Conservation (phyloP, 148 eudicot species). For the Camellia japonica region DNA sequence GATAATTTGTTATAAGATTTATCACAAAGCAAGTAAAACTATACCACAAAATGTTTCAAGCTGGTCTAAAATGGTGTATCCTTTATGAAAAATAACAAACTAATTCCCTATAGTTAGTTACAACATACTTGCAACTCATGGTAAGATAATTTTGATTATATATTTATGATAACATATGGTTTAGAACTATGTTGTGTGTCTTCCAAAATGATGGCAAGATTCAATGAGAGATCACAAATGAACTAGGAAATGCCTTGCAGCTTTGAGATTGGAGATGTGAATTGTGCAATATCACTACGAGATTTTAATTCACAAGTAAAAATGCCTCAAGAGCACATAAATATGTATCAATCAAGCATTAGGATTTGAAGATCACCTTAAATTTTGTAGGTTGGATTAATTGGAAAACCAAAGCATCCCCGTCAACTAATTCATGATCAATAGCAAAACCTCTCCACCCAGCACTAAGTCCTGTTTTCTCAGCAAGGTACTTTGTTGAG, state of each 20-base stretch:
- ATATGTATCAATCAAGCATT: neutral
- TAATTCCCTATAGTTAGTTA: neutral
- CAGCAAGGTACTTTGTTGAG: conserved; percentile 50
- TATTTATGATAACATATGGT: no score
- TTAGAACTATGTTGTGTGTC: neutral
- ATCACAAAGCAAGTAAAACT: neutral
- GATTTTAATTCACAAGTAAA: neutral
- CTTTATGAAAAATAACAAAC: neutral
- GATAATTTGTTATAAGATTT: no score
- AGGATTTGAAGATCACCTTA: conserved; percentile 40
- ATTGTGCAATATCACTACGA: neutral
- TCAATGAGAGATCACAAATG: neutral
- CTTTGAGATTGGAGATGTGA: neutral
- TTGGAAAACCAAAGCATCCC: conserved; percentile 74
- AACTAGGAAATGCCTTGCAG: neutral
- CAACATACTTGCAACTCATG: conserved; percentile 1
- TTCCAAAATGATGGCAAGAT: neutral
- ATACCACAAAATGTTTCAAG: neutral
- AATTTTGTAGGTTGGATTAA: conserved; percentile 41
- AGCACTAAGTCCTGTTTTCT: conserved; percentile 66
- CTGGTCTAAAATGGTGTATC: neutral
- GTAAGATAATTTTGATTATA: neutral
- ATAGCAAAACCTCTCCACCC: conserved; percentile 88
- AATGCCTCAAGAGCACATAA: neutral
- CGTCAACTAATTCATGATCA: conserved; percentile 68